Evolutionary conservation across 1,284 basidiomycete species (phyloP).

Genomic region (Apiotrichum laibachii): DNA sequence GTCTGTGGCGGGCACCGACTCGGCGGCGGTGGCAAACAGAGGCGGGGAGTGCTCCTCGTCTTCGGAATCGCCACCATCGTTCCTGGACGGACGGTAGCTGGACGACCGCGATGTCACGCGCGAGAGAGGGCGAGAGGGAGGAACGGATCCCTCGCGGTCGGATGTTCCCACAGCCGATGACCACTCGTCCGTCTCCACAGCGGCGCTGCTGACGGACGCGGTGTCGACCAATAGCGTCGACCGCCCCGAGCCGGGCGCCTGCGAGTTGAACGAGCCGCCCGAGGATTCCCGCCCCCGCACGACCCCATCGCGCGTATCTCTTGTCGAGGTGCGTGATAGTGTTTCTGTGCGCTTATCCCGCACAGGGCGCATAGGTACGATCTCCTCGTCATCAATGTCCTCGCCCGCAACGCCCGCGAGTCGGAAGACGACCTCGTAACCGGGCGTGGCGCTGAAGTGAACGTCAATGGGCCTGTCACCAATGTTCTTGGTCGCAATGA

Average conservation of each 20-base stretch:
- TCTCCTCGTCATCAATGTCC: conserved; percentile 42
- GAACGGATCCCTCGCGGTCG: conserved; percentile 32
- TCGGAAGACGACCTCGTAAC: conserved; percentile 53
- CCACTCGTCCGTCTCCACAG: conserved; percentile 11
- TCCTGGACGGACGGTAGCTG: conserved; percentile 29
- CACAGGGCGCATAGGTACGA: conserved; percentile 22
- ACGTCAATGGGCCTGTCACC: conserved; percentile 54
- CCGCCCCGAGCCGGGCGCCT: neutral
- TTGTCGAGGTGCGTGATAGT: conserved; percentile 38
- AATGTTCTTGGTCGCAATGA: conserved; percentile 53
- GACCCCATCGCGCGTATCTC: conserved; percentile 18
- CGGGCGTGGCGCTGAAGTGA: conserved; percentile 50
- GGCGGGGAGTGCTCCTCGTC: conserved; percentile 35
- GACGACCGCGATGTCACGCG: conserved; percentile 39
- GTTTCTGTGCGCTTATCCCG: conserved; percentile 18
- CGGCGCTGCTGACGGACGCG: conserved; percentile 1
- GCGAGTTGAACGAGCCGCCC: conserved; percentile 9
- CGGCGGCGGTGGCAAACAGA: conserved; percentile 18
- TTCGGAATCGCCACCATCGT: conserved; percentile 31
- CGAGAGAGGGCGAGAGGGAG: conserved; percentile 41
- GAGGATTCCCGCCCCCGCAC: neutral
- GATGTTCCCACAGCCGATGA: neutral
- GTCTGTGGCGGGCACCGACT: neutral
- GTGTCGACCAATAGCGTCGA: conserved; percentile 9
- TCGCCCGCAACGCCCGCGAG: conserved; percentile 51